Evolutionary conservation across 164 flowering plant genomes (phyloP), one percentile per base, ranked within the genome.

Genomic region (Berberis vulgaris): DNA sequence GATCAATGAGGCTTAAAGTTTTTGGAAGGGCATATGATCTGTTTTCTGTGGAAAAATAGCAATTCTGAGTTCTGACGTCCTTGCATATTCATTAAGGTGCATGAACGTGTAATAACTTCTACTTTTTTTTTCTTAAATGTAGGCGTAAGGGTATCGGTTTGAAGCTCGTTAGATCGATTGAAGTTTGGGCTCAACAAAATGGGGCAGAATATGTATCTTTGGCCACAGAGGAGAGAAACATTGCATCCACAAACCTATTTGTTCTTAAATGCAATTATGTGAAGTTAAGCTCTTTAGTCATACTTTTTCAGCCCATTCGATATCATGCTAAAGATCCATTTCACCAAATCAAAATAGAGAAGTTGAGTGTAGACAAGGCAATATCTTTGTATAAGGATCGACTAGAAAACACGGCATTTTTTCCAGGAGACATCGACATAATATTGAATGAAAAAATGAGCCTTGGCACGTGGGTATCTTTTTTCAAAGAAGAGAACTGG

Each of bases 381-480:
- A 72, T 75, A 42, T 72, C 80, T 39, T 54, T 82, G 49, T 82
- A 82, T 65, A 68, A 67, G 65, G 68, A 55, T 43, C 71, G 69
- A 10, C 63, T 75, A 3, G 67, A 61, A 63, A 57, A 64, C 45
- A 80, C 78, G 65, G 77, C 72, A 47, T 62, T 80, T 4, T 77
- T 70, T 55, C 83, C 82, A 3, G 50, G 64, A 7, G 86, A 82
- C 62, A 67, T 82, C 1, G 81, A 78, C 4, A 62, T 63, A 3
- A 80, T 82, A 54, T 69, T 82, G 70, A 72, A 75, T 44, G 80
- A 77, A 65, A 79, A 77, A 52, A 73, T 72, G 9, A 82, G 78
- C 57, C 67, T 82, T 7, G 86, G 86, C 4, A 80, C 86, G 0
- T 82, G 86, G 86, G 78, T 80, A 1, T 75, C 74, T 53, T 82